A percentile compares a stretch with the other conserved stretches of the same genome.
These are phyloP conservation scores for Zalaria sp. DNA, from an alignment of 2,329 filamentous ascomycete species.

Conservation along the genomic window DNA sequence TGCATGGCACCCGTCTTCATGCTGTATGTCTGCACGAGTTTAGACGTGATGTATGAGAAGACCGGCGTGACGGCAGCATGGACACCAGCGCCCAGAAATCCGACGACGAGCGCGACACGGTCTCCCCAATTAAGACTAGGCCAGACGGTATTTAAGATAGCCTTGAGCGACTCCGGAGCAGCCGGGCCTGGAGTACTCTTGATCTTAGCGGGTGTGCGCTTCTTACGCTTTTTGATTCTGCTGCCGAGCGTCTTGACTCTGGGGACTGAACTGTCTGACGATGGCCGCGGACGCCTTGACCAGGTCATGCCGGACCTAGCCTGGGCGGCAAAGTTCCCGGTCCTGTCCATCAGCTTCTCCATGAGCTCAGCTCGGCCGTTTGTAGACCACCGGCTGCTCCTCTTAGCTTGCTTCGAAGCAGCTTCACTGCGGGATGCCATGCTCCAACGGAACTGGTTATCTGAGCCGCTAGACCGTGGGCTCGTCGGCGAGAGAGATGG, in stretches of 20 bases:
- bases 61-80: conserved; percentile 55
- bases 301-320: conserved; percentile 2
- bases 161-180: conserved; percentile 20
- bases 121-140: conserved; percentile 42
- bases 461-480: neutral
- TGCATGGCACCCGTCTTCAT: conserved; percentile 32
- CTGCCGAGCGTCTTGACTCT: neutral
- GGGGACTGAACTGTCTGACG: conserved; percentile 1
- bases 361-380: conserved; percentile 3
- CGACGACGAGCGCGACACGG: conserved; percentile 42
- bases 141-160: conserved; percentile 58
- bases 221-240: neutral
- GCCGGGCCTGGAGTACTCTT: neutral
- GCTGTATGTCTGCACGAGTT: conserved; percentile 59
- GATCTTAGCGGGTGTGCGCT: neutral
- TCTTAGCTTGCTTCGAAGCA: no score
- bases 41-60: conserved; percentile 65
- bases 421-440: no score
- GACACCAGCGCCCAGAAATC: conserved; percentile 45
- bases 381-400: neutral
- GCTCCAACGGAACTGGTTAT: no score
- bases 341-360: conserved; percentile 9
- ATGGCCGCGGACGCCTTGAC: conserved; percentile 2
- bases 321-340: conserved; percentile 9
- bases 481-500: neutral